Conservation (phyloP, 352 stramenopile genomes). For the Phytophthora tentaculata region DNA sequence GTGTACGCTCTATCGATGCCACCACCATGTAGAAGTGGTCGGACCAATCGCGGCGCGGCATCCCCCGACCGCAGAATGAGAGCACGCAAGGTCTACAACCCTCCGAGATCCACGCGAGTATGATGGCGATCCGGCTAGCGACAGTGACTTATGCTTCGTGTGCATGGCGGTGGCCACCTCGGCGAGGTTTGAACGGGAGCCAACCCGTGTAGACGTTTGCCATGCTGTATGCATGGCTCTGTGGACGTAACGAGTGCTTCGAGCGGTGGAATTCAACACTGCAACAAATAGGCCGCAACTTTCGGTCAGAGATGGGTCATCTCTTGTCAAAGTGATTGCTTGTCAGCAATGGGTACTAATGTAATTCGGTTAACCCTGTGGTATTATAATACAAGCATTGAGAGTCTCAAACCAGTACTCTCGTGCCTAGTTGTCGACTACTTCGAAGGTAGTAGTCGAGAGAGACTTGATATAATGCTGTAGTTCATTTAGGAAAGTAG, state of each 20-base stretch:
- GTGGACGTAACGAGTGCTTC: no score
- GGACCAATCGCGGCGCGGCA: slow-evolving; percentile 11
- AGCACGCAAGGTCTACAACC: slow-evolving; percentile 17
- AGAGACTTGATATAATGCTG: no score
- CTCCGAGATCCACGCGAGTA: slow-evolving; percentile 8
- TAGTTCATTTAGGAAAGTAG: no score
- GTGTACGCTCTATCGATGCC: not conserved
- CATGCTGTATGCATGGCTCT: no score
- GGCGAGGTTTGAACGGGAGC: slow-evolving; percentile 8
- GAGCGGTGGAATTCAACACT: no score
- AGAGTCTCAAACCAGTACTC: no score
- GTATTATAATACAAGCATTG: no score
- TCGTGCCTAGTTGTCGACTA: no score
- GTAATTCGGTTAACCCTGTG: no score
- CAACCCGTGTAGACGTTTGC: not conserved
- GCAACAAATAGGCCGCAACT: slow-evolving; percentile 9
- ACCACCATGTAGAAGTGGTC: slow-evolving; percentile 21
- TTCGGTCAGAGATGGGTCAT: slow-evolving; percentile 28
- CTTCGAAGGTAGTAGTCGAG: no score
- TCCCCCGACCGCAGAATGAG: slow-evolving; percentile 18
- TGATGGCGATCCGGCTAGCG: slow-evolving; percentile 9
- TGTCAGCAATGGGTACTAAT: no score
- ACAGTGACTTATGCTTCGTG: slow-evolving; percentile 2
- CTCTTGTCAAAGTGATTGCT: not conserved
- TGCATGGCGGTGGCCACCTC: no score